Base-by-base conservation (phyloP, 108 stramenopile genomes). In the Discostella pseudostelligera region DNA sequence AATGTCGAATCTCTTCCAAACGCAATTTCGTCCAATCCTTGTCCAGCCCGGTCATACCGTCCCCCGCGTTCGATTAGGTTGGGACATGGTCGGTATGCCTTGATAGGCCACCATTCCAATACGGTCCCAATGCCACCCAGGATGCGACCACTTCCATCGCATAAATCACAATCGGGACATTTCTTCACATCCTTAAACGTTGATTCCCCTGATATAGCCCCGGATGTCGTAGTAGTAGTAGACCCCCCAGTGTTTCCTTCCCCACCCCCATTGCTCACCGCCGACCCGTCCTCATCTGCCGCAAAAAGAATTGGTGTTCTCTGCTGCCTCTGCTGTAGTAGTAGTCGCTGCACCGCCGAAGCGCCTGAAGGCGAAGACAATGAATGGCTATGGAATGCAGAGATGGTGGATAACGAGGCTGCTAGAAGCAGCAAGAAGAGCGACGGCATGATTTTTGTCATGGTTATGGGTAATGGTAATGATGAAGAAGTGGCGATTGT, bases 31-130 rank as follows among this genome's bases (percentile, higher is more conserved):
- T 92, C 87, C 49, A 92, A 67, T 24, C 75, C 84, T 69, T 92
- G 87, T 24, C 90, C 90, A 64, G 72, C 81, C 50, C 90, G 60
- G 20, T 76, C 44, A 60, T 92, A 92, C 7, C 62, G 44, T 46
- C 87, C 90, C 21, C 90, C 90, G 10, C 72, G 45, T 13, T 87
- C 87, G 13, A 92, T 83, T 49, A 93, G 93, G 40, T 89, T 88
- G 3, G 94, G 92, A 61, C 92, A 95, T 2, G 94, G 94, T 36
- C 92, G 76, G 62, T 93, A 95, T 4, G 92, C 87, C 63, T 95
- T 95, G 65, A 95, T 87, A 7, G 94, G 94, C 79, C 86, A 88
- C 90, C 88, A 93, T 35, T 73, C 74, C 8, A 93, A 47, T 11
- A 95, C 72, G 7, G 63, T 75, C 22, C 81, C 87, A 35, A 95